Evolutionary conservation across 2,329 filamentous ascomycete genomes (phyloP).

Genomic region (Coniochaeta hoffmannii): DNA sequence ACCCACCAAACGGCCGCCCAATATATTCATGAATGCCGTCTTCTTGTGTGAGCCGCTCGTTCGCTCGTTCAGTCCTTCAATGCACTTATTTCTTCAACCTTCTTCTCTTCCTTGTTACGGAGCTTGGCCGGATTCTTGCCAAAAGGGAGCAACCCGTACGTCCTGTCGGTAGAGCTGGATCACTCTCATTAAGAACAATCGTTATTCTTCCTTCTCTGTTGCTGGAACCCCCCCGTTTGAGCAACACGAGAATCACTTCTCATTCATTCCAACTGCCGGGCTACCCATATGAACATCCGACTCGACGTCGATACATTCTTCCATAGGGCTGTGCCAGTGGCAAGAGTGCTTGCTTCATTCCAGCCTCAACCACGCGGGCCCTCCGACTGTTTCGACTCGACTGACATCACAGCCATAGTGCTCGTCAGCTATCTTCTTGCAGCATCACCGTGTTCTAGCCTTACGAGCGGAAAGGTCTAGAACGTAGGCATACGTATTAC

Average conservation of each 20-base stretch:
- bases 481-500: neutral
- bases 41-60: neutral
- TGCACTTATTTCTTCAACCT: neutral
- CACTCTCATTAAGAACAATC: neutral
- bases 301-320: slow-evolving; percentile 1
- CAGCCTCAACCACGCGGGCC: neutral
- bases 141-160: neutral
- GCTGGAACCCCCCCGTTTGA: no score
- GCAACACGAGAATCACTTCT: neutral
- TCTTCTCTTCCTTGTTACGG: neutral
- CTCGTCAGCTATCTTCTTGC: neutral
- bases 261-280: neutral
- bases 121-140: neutral
- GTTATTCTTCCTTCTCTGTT: neutral
- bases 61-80: neutral
- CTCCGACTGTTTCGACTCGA: neutral
- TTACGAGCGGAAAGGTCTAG: neutral
- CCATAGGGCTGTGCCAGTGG: neutral
- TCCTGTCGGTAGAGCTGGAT: neutral
- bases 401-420: neutral
- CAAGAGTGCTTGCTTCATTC: neutral
- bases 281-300: neutral
- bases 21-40: slow-evolving; percentile 1
- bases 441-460: neutral
- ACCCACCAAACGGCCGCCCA: slow-evolving; percentile 1